A percentile compares a stretch with the other conserved stretches of the same genome.
These are phyloP conservation scores for Verticillium dahliae DNA, from an alignment of 2,329 filamentous ascomycete genomes.

Conservation along the genomic window DNA sequence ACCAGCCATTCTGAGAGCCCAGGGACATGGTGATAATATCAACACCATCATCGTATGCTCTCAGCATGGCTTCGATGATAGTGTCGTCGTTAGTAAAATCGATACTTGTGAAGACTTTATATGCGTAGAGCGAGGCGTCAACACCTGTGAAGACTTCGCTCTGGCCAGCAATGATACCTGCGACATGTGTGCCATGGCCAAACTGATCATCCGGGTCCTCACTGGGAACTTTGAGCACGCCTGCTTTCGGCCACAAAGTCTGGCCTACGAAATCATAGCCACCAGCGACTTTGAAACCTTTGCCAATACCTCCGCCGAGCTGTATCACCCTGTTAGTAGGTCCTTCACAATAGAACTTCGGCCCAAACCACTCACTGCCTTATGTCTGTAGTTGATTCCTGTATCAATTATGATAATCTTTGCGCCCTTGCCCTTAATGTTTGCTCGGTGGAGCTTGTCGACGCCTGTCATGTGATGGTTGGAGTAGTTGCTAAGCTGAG, in stretches of 20 bases:
- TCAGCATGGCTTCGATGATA: conserved; percentile 50
- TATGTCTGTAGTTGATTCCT: conserved; percentile 55
- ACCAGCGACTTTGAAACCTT: conserved; percentile 47
- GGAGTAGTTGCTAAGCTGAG: too few species aligned
- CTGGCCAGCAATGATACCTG: conserved; percentile 56
- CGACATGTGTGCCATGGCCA: conserved; percentile 55
- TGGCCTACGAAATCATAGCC: conserved; percentile 52
- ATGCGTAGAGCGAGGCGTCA: conserved; percentile 46
- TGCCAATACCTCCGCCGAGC: conserved; percentile 56
- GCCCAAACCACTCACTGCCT: too few species aligned
- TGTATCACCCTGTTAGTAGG: too few species aligned
- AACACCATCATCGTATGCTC: conserved; percentile 50
- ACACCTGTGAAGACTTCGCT: conserved; percentile 47
- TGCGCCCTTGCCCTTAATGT: conserved; percentile 42
- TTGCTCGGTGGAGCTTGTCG: conserved; percentile 41
- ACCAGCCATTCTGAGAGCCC: conserved; percentile 40
- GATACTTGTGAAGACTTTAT: conserved; percentile 48
- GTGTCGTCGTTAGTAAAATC: conserved; percentile 48
- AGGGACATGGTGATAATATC: conserved; percentile 48
- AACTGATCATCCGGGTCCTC: conserved; percentile 39
- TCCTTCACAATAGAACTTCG: too few species aligned
- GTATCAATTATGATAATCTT: conserved; percentile 48
- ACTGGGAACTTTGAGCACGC: conserved; percentile 38
- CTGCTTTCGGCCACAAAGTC: conserved; percentile 36
- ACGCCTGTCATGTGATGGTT: conserved; percentile 52